A percentile compares a stretch with the other conserved stretches of the same genome.
Conservation (phyloP, 176 grass and related monocot species). For the Pharus latifolius region DNA sequence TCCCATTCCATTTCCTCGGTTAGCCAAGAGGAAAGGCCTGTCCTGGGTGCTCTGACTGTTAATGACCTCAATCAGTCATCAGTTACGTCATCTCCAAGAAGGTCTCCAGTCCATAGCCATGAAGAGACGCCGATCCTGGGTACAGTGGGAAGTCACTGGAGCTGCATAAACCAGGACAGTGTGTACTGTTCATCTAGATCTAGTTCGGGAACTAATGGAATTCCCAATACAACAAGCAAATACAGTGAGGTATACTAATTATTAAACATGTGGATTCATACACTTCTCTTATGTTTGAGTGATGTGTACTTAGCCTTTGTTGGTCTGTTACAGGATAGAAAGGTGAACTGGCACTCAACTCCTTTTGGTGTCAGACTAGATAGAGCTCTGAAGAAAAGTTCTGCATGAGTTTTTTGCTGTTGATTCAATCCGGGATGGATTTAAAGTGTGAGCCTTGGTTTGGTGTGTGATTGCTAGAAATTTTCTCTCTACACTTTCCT, state of each 20-base stretch:
- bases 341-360: slow-evolving; percentile 47
- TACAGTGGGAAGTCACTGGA: slow-evolving; percentile 81
- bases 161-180: slow-evolving; percentile 17
- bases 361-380: slow-evolving; percentile 53
- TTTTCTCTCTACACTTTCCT: neutral
- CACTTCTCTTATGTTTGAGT: neutral
- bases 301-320: neutral
- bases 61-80: slow-evolving; percentile 58
- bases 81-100: slow-evolving; percentile 43
- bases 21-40: slow-evolving; percentile 53
- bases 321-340: slow-evolving; percentile 40
- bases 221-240: slow-evolving; percentile 56
- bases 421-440: neutral
- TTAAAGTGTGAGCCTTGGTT: neutral
- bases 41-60: slow-evolving; percentile 51
- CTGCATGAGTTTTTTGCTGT: slow-evolving; percentile 6
- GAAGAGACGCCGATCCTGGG: slow-evolving; percentile 54
- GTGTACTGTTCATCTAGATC: slow-evolving; percentile 28
- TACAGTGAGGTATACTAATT: slow-evolving; percentile 47
- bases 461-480: neutral
- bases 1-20: slow-evolving; percentile 29
- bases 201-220: slow-evolving; percentile 33
- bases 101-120: slow-evolving; percentile 35
- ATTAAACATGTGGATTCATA: neutral
- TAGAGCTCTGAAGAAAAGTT: slow-evolving; percentile 38